A percentile compares a stretch with the other conserved stretches of the same genome.
phyloP scores from a whole-genome alignment of 108 stramenopile genomes.

The Skeletonema menzelii region DNA sequence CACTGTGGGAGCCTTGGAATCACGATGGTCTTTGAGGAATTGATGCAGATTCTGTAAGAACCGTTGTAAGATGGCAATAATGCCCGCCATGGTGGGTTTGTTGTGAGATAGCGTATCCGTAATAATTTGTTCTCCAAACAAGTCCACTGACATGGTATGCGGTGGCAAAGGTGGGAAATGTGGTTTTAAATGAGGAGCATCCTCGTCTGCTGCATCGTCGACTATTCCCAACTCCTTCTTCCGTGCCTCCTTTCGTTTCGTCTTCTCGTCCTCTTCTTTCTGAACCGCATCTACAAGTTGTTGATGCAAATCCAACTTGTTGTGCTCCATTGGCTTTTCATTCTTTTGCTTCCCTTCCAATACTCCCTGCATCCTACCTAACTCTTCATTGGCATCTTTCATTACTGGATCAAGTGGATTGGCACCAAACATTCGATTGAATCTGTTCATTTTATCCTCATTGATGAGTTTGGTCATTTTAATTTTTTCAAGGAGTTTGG shows the following conservation, averaged over 20 bases:
- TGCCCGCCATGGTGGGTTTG: conserved; percentile 62
- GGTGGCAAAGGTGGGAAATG: conserved; percentile 29
- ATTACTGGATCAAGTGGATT: conserved; percentile 23
- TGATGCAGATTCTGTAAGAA: conserved; percentile 48
- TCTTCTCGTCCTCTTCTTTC: conserved; percentile 2
- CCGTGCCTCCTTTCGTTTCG: background rate
- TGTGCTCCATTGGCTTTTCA: background rate
- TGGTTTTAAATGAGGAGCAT: conserved; percentile 25
- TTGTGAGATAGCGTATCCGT: conserved; percentile 16
- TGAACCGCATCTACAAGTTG: conserved; percentile 21
- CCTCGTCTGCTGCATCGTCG: background rate
- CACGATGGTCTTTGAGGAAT: conserved; percentile 23
- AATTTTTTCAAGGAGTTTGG: conserved; percentile 12
- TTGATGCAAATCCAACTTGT: conserved; percentile 12
- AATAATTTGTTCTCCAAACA: conserved; percentile 18
- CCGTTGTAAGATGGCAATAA: conserved; percentile 51
- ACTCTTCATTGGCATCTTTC: conserved; percentile 16
- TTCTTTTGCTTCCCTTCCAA: conserved; percentile 19
- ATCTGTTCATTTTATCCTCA: conserved; percentile 3
- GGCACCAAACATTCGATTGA: conserved; percentile 8
- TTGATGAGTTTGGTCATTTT: conserved; percentile 15
- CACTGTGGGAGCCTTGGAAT: conserved; percentile 34
- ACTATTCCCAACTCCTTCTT: background rate
- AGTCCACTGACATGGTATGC: conserved; percentile 15
- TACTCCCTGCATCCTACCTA: conserved; percentile 21